These are phyloP conservation scores for Pseudofabraea citricarpa DNA, from an alignment of 2,329 filamentous ascomycete species.

Conservation along the genomic window DNA sequence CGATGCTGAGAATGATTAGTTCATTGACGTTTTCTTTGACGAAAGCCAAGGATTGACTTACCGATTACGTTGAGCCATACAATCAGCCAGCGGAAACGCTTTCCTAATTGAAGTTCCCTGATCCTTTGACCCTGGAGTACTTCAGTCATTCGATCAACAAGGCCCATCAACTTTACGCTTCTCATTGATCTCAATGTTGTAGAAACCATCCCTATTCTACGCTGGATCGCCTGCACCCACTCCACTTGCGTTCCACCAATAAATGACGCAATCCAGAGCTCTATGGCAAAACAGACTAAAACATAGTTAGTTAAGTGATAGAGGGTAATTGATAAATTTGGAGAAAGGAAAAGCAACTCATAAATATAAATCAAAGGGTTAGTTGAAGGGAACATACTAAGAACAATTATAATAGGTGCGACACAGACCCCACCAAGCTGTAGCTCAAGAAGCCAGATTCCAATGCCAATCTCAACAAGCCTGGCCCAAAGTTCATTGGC, in stretches of 20 bases:
- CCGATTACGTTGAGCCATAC: slow-evolving; percentile 14
- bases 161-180: slow-evolving; percentile 36
- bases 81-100: slow-evolving; percentile 24
- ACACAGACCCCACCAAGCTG: slow-evolving; percentile 38
- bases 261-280: too few relatives aligned
- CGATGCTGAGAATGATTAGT: too few relatives aligned
- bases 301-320: too few relatives aligned
- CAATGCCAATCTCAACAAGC: slow-evolving; percentile 37
- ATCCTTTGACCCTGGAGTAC: slow-evolving; percentile 20
- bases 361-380: too few relatives aligned
- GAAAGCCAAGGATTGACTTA: too few relatives aligned
- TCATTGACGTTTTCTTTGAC: too few relatives aligned
- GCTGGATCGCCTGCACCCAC: too few relatives aligned
- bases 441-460: slow-evolving; percentile 35
- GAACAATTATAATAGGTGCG: slow-evolving; percentile 36
- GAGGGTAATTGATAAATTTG: too few relatives aligned
- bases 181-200: slow-evolving; percentile 34
- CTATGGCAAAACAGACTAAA: background rate
- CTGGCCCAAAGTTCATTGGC: slow-evolving; percentile 42
- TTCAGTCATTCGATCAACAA: slow-evolving; percentile 25
- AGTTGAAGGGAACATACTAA: slow-evolving; percentile 32
- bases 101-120: slow-evolving; percentile 3
- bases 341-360: too few relatives aligned
- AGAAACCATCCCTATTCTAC: too few relatives aligned
- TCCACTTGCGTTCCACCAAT: too few relatives aligned